These are phyloP conservation scores for Lasiodiplodia citricola DNA, from an alignment of 2,329 filamentous ascomycete species.

Conservation along the genomic window DNA sequence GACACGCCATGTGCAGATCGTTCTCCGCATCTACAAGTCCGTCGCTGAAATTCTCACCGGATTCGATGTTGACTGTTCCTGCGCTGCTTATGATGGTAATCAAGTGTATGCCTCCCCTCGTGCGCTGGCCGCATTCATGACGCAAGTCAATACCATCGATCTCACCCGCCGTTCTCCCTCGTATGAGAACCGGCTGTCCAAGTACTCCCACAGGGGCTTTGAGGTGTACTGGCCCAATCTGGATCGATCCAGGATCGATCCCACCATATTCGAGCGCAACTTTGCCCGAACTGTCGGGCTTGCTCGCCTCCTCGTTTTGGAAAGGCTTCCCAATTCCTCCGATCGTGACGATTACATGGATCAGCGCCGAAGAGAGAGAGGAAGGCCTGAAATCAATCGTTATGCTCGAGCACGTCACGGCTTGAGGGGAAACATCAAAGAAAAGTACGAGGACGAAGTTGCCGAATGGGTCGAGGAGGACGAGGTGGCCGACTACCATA, in stretches of 20 bases:
- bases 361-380: conserved; percentile 73
- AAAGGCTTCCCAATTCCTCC: conserved; percentile 72
- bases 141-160: conserved; percentile 81
- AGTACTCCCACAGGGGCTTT: conserved; percentile 84
- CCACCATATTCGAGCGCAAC: conserved; percentile 84
- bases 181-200: conserved; percentile 85
- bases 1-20: conserved; percentile 83
- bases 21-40: conserved; percentile 83
- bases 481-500: conserved; percentile 78
- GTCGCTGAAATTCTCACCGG: conserved; percentile 84
- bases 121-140: conserved; percentile 78
- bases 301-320: conserved; percentile 78
- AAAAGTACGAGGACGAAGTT: conserved; percentile 77
- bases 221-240: conserved; percentile 81
- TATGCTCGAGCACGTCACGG: conserved; percentile 43
- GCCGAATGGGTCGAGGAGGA: conserved; percentile 81
- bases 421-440: conserved; percentile 75
- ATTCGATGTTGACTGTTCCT: conserved; percentile 86
- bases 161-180: conserved; percentile 80
- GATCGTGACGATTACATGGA: conserved; percentile 74
- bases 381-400: conserved; percentile 64
- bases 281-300: conserved; percentile 78
- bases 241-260: conserved; percentile 77
- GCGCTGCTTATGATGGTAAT: conserved; percentile 78
- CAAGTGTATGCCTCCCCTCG: conserved; percentile 81